phyloP scores from a whole-genome alignment of 345 rosid species.

The Trapa incisa region DNA sequence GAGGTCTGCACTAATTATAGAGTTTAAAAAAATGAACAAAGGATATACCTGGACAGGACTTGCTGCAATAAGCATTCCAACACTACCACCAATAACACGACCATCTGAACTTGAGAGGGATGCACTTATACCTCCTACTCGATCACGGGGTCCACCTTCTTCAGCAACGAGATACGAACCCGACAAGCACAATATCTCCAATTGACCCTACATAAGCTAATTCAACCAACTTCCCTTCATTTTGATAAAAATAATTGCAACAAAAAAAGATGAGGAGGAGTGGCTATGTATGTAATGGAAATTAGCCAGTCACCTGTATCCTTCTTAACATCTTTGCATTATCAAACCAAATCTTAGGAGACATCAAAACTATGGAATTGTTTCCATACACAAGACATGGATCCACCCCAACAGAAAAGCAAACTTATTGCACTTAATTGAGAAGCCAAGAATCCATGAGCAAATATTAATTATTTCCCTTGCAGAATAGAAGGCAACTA shows the following conservation, averaged over 20 bases:
- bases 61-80: conserved; percentile 68
- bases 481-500: not conserved
- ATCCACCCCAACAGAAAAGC: not conserved
- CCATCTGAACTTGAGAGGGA: conserved; percentile 92
- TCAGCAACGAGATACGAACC: conserved; percentile 89
- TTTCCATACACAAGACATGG: not conserved
- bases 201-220: conserved; percentile 54
- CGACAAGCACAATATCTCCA: conserved; percentile 86
- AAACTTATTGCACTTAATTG: not conserved
- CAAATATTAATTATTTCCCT: not conserved
- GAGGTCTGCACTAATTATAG: not conserved
- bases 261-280: not conserved
- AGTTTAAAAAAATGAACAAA: not conserved
- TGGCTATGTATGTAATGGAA: not conserved
- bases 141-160: conserved; percentile 62
- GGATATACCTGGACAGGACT: conserved; percentile 64
- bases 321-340: not conserved
- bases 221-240: conserved; percentile 14
- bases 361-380: not conserved
- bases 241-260: not conserved
- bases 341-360: not conserved
- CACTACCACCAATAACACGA: conserved; percentile 82
- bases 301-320: not conserved
- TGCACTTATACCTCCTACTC: conserved; percentile 89
- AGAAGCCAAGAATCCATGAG: not conserved